phyloP scores from a whole-genome alignment of 768 basidiomycete species.

The Pulveroboletus sp. region DNA sequence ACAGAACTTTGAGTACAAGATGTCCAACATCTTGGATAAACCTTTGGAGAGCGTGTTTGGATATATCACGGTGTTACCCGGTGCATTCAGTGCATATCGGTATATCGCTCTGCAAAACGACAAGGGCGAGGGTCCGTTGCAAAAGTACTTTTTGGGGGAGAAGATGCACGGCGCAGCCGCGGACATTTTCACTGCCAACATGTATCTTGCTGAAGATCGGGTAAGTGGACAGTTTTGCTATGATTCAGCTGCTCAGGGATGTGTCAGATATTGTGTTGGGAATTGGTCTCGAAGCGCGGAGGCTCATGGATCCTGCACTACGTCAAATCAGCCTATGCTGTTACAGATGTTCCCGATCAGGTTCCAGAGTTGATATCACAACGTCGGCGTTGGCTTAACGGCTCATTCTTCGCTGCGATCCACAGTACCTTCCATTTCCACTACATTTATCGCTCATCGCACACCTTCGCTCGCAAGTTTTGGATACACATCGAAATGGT shows the following conservation, averaged over 20 bases:
- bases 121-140: slow-evolving; percentile 80
- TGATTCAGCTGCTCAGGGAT: slow-evolving; percentile 3
- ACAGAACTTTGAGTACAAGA: slow-evolving; percentile 94
- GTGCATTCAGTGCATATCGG: slow-evolving; percentile 88
- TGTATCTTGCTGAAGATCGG: slow-evolving; percentile 93
- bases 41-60: slow-evolving; percentile 88
- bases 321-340: slow-evolving; percentile 89
- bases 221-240: slow-evolving; percentile 31
- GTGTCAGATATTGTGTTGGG: slow-evolving; percentile 88
- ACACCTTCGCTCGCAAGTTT: slow-evolving; percentile 76
- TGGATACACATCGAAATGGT: slow-evolving; percentile 95
- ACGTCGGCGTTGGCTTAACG: slow-evolving; percentile 94
- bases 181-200: slow-evolving; percentile 93
- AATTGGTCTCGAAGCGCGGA: slow-evolving; percentile 91
- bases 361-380: slow-evolving; percentile 94
- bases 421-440: slow-evolving; percentile 91
- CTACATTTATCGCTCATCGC: slow-evolving; percentile 90
- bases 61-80: slow-evolving; percentile 91
- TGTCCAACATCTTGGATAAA: slow-evolving; percentile 90
- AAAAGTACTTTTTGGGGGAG: slow-evolving; percentile 97
- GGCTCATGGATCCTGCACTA: slow-evolving; percentile 93
- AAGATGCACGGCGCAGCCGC: slow-evolving; percentile 86
- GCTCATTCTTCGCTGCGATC: slow-evolving; percentile 96
- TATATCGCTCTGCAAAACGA: slow-evolving; percentile 93
- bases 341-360: slow-evolving; percentile 93